Evolutionary conservation across 805 yeast genomes (phyloP).

Genomic region (Yarrowia osloensis): DNA sequence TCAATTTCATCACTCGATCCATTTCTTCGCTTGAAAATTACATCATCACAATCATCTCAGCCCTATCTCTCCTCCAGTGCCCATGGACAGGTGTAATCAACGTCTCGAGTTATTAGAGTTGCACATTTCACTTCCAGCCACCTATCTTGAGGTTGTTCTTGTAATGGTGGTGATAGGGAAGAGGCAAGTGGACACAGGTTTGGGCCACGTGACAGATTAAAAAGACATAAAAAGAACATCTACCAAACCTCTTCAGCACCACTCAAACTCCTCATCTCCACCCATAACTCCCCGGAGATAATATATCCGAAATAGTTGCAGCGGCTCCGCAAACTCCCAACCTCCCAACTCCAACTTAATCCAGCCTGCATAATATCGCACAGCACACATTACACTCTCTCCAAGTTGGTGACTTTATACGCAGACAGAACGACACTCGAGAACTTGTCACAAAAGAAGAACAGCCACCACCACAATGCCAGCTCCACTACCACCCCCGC

Average conservation of each 20-base stretch:
- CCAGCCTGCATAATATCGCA: conserved; percentile 29
- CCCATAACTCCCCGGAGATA: not conserved
- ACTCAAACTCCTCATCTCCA: not conserved
- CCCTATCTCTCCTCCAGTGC: no score
- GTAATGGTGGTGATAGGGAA: no score
- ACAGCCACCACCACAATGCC: conserved; percentile 48
- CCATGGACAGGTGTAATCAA: no score
- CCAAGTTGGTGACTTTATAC: not conserved
- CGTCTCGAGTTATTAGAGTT: no score
- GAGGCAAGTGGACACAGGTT: no score
- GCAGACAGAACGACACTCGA: not conserved
- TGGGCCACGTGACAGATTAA: no score
- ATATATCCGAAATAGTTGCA: not conserved
- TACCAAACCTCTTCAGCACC: not conserved
- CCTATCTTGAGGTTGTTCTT: no score
- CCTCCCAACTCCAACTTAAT: conserved; percentile 6
- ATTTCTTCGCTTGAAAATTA: no score
- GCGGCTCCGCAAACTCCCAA: conserved; percentile 9
- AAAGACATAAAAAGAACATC: no score
- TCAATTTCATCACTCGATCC: no score
- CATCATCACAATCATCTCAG: no score
- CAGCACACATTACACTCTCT: not conserved
- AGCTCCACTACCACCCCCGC: conserved; percentile 63
- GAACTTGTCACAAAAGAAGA: not conserved
- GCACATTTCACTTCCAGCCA: no score